A percentile compares a stretch with the other conserved stretches of the same genome.
Evolutionary conservation across 495 filamentous ascomycete species (phyloP).

Genomic region (Pseudevernia furfuracea): DNA sequence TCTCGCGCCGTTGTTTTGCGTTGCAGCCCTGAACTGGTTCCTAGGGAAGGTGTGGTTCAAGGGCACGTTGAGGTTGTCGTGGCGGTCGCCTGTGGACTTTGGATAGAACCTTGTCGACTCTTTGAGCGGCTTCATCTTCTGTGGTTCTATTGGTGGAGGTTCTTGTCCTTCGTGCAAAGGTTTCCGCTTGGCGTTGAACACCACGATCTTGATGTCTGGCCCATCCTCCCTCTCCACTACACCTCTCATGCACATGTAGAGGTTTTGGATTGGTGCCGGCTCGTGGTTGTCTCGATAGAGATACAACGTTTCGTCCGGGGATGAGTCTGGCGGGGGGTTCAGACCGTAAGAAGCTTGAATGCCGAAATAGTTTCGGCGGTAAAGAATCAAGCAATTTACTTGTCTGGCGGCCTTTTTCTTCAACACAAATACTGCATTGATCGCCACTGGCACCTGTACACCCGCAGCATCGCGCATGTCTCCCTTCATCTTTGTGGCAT

Average conservation of each 20-base stretch:
- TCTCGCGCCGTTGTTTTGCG: conserved; percentile 91
- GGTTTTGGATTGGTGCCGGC: neutral
- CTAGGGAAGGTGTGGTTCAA: conserved; percentile 63
- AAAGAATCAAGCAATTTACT: neutral
- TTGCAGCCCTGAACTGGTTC: conserved; percentile 94
- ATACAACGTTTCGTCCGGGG: neutral
- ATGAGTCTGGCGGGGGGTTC: neutral
- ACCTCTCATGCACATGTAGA: neutral
- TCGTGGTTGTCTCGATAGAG: neutral
- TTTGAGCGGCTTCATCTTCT: conserved; percentile 1
- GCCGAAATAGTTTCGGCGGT: conserved; percentile 12
- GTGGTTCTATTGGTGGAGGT: neutral
- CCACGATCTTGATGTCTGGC: neutral
- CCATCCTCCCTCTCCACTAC: neutral
- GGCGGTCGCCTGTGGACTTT: conserved; percentile 17
- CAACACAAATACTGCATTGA: neutral
- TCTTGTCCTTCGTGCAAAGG: neutral
- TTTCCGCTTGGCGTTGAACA: conserved; percentile 3
- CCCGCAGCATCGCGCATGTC: neutral
- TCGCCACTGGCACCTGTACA: neutral
- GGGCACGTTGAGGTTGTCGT: conserved; percentile 37
- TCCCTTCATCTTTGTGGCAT: neutral
- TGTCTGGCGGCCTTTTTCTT: neutral
- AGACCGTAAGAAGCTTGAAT: neutral
- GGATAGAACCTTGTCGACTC: neutral